These are phyloP conservation scores for Wickerhamomyces sp. DNA, from an alignment of 1,139 yeast genomes.

Conservation along the genomic window DNA sequence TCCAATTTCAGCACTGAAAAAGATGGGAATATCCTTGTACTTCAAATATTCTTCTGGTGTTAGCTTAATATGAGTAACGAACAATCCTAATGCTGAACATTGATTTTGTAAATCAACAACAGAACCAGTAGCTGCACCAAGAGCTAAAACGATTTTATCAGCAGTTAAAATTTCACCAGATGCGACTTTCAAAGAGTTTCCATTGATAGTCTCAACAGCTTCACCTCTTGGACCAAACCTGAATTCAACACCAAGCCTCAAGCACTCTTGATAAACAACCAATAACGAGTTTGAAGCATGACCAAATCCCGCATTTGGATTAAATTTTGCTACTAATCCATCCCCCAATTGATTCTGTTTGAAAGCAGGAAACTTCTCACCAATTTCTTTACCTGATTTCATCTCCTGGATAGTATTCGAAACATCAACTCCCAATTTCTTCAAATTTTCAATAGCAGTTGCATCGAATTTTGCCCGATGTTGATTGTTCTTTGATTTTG, in stretches of 20 bases:
- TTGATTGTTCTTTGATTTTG: constrained; percentile 12
- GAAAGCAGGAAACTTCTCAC: constrained; percentile 26
- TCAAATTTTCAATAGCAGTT: constrained; percentile 30
- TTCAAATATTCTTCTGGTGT: constrained; percentile 30
- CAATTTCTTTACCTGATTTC: constrained; percentile 27
- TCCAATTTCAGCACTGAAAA: constrained; percentile 41
- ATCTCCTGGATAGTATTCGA: constrained; percentile 22
- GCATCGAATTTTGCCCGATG: constrained; percentile 33
- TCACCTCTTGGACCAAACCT: background rate
- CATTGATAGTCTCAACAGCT: constrained; percentile 16
- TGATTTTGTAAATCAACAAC: constrained; percentile 32
- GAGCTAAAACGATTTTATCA: constrained; percentile 29
- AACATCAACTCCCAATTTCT: constrained; percentile 27
- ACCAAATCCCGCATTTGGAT: constrained; percentile 32
- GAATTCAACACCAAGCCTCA: constrained; percentile 27
- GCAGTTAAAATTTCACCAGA: constrained; percentile 17
- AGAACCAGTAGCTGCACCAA: constrained; percentile 36
- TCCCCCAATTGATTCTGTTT: constrained; percentile 23
- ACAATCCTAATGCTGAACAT: constrained; percentile 33
- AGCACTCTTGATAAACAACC: constrained; percentile 27
- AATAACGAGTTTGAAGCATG: constrained; percentile 30
- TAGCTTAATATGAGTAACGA: constrained; percentile 37
- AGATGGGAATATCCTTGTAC: constrained; percentile 35
- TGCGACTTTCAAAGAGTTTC: constrained; percentile 8
- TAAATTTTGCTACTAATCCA: constrained; percentile 24